A percentile compares a stretch with the other conserved stretches of the same genome.
phyloP scores from a whole-genome alignment of 2,329 filamentous ascomycete species.

The Ceratocystis albifundus region DNA sequence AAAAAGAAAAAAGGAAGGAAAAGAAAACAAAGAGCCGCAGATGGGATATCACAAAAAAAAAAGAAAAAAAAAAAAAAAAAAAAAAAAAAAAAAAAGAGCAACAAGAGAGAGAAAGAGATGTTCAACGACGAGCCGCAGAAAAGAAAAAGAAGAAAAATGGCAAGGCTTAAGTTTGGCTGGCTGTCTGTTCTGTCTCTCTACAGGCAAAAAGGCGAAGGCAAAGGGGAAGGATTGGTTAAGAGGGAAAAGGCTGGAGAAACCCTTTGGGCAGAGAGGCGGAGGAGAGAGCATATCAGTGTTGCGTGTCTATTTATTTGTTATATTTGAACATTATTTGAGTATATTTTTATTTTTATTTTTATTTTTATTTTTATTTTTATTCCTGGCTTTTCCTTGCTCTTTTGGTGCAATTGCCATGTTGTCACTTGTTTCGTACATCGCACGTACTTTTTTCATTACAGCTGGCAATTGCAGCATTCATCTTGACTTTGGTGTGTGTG shows the following conservation, averaged over 20 bases:
- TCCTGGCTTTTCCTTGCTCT: not conserved
- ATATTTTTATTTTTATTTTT: not conserved
- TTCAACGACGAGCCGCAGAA: not conserved
- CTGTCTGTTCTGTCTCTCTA: not conserved
- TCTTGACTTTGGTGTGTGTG: not conserved
- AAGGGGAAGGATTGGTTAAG: not conserved
- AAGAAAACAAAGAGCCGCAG: constrained; percentile 16
- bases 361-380: not conserved
- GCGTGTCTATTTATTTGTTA: not conserved
- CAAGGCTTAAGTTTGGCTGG: constrained; percentile 6
- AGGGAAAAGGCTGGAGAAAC: constrained; percentile 4
- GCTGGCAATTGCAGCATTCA: not conserved
- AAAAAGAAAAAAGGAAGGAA: constrained; percentile 12
- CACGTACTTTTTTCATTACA: not conserved
- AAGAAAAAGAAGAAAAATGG: constrained; percentile 11
- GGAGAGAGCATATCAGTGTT: not conserved
- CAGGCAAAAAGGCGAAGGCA: not conserved
- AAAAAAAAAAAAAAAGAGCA: constrained; percentile 13
- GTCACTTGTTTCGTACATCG: not conserved
- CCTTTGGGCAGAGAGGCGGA: not conserved
- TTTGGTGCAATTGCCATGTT: not conserved
- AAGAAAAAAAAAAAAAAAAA: constrained; percentile 18
- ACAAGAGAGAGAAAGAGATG: constrained; percentile 8
- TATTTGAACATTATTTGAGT: no score
- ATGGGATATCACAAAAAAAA: constrained; percentile 17